These are phyloP conservation scores for Saprolegnia parasitica DNA, from an alignment of 352 stramenopile genomes.

Conservation along the genomic window DNA sequence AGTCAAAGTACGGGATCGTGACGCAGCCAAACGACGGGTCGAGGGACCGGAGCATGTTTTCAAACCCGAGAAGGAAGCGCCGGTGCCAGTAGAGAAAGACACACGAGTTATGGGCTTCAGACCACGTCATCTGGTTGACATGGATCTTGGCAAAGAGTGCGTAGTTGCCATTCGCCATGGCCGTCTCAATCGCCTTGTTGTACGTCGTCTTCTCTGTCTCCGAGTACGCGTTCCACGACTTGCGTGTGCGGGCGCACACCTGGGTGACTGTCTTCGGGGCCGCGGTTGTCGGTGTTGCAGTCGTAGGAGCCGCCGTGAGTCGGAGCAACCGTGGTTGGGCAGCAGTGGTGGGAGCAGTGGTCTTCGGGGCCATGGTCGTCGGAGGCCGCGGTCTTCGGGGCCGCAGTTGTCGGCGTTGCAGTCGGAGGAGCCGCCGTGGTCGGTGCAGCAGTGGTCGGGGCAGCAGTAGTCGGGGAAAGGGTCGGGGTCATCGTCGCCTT, in stretches of 20 bases:
- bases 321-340: conserved; percentile 34
- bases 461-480: background rate
- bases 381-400: background rate
- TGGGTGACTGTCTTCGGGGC: background rate
- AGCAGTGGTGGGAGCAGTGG: conserved; percentile 53
- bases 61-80: conserved; percentile 68
- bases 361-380: too few relatives aligned
- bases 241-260: conserved; percentile 63
- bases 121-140: conserved; percentile 75
- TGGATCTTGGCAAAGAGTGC: conserved; percentile 87
- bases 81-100: conserved; percentile 89
- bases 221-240: conserved; percentile 63
- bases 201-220: conserved; percentile 66
- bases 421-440: background rate
- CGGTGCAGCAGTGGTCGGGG: background rate
- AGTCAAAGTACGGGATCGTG: conserved; percentile 86
- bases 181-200: conserved; percentile 55
- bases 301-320: background rate
- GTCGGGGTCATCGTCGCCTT: background rate
- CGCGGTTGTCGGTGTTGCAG: background rate
- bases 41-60: conserved; percentile 82
- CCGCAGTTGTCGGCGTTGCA: background rate
- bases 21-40: conserved; percentile 74
- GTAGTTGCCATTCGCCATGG: conserved; percentile 81
- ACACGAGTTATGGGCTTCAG: conserved; percentile 79